Evolutionary conservation across 495 filamentous ascomycete species (phyloP), one percentile per base, ranked within the genome.

Genomic region (Lichina pygmaea): DNA sequence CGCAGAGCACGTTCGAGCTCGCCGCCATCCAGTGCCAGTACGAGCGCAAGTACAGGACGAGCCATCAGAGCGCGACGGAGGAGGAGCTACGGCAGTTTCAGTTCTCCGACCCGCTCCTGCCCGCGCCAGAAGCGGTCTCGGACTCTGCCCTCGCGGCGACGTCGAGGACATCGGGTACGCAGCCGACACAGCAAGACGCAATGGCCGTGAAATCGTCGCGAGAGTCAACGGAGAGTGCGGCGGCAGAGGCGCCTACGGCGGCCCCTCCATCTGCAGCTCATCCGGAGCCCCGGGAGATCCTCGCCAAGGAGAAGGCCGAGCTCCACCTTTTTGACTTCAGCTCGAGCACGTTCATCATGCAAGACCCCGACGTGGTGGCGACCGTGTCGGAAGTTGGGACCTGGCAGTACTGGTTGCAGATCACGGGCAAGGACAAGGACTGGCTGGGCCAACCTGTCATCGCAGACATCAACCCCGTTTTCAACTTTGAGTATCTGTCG

Each of bases 401-500:
- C 41, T 97, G 91, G 91, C 70, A 86, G 50, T 97, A 95, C 59
- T 95, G 85, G 84, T 66, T 97, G 36, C 81, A 93, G 51, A 81
- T 97, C 43, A 70, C 67, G 41, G 79, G 81, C 50, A 59, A 65
- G 24, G 75, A 85, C 13, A 74, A 71, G 48, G 76, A 86, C 38
- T 94, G 89, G 89, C 65, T 97, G 7, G 86, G 85, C 17, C 82
- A 91, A 51, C 69, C 73, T 15, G 73, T 97, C 13, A 63, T 81
- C 30, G 75, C 77, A 6, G 91, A 95, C 52, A 80, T 95, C 55
- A 97, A 97, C 54, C 91, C 89, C 0, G 89, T 97, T 34, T 97
- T 97, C 67, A 95, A 94, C 62, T 95, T 93, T 50, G 89, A 95
- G 60, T 94, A 82, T 51, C 66, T 93, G 15, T 94, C 89, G 2